Evolutionary conservation across 169 alveolate species (phyloP).

Genomic region (Plasmodium malariae): DNA sequence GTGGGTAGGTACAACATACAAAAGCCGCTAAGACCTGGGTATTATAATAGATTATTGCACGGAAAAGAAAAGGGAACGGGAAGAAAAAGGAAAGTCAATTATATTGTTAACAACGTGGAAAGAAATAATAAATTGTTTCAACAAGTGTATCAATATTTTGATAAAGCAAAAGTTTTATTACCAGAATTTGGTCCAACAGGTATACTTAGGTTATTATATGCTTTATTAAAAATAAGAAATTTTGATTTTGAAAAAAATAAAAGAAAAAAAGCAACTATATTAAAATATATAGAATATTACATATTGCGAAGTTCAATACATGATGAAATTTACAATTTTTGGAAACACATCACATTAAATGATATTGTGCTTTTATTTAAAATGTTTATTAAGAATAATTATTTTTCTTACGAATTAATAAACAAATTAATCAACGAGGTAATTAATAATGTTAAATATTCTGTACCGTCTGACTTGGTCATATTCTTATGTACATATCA

Average conservation of each 20-base stretch:
- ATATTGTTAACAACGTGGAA: not conserved
- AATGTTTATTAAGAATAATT: slow-evolving; percentile 39
- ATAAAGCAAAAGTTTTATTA: slow-evolving; percentile 50
- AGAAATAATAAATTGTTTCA: slow-evolving; percentile 17
- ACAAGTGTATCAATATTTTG: slow-evolving; percentile 38
- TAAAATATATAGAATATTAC: slow-evolving; percentile 56
- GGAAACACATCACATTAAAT: slow-evolving; percentile 42
- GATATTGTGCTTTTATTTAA: slow-evolving; percentile 32
- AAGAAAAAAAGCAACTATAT: slow-evolving; percentile 2
- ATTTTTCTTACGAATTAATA: slow-evolving; percentile 29
- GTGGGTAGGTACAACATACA: slow-evolving; percentile 9
- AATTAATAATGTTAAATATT: not conserved
- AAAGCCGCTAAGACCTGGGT: not conserved
- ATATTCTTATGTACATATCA: slow-evolving; percentile 53
- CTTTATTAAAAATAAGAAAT: slow-evolving; percentile 36
- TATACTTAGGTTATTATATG: slow-evolving; percentile 36
- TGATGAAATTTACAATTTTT: slow-evolving; percentile 22
- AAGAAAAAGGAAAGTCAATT: not conserved
- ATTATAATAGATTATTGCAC: not conserved
- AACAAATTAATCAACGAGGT: slow-evolving; percentile 8
- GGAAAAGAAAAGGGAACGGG: not conserved
- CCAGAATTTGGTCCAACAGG: slow-evolving; percentile 69
- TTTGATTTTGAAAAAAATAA: slow-evolving; percentile 20
- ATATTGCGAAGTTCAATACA: slow-evolving; percentile 4
- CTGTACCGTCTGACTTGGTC: slow-evolving; percentile 29